These are phyloP conservation scores for Gossypium thurberi DNA, from an alignment of 345 rosid genomes.

Conservation along the genomic window DNA sequence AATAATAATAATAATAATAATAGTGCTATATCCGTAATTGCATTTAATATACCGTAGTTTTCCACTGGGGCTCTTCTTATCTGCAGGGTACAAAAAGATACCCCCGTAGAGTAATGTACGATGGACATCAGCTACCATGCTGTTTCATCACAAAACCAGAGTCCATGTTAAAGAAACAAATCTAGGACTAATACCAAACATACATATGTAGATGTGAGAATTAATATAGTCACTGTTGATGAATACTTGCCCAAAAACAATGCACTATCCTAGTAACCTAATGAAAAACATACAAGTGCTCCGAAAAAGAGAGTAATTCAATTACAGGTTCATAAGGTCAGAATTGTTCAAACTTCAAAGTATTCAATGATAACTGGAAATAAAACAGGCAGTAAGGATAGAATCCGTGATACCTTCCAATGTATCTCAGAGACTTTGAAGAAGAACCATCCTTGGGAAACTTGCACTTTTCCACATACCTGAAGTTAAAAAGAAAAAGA, in stretches of 20 bases:
- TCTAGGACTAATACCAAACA: neutral
- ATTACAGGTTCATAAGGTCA: too few species aligned
- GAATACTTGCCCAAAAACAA: neutral
- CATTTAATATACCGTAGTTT: constrained; percentile 69
- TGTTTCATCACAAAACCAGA: constrained; percentile 20
- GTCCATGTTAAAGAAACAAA: neutral
- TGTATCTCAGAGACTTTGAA: constrained; percentile 81
- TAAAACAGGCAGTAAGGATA: neutral
- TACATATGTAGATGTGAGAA: neutral
- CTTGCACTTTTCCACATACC: constrained; percentile 94
- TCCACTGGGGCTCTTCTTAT: constrained; percentile 89
- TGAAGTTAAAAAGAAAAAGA: constrained; percentile 16
- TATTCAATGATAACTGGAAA: neutral
- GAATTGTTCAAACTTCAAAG: too few species aligned
- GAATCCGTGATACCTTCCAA: constrained; percentile 65
- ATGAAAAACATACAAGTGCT: neutral
- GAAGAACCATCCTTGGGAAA: constrained; percentile 85
- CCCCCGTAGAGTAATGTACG: constrained; percentile 95
- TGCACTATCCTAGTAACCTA: neutral
- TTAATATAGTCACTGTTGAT: neutral
- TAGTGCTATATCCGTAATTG: neutral
- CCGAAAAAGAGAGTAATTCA: too few species aligned
- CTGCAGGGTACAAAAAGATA: constrained; percentile 90
- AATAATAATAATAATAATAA: too few species aligned
- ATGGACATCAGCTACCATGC: constrained; percentile 99